phyloP scores from a whole-genome alignment of 495 filamentous ascomycete species.

The Lophiotrema nucula region DNA sequence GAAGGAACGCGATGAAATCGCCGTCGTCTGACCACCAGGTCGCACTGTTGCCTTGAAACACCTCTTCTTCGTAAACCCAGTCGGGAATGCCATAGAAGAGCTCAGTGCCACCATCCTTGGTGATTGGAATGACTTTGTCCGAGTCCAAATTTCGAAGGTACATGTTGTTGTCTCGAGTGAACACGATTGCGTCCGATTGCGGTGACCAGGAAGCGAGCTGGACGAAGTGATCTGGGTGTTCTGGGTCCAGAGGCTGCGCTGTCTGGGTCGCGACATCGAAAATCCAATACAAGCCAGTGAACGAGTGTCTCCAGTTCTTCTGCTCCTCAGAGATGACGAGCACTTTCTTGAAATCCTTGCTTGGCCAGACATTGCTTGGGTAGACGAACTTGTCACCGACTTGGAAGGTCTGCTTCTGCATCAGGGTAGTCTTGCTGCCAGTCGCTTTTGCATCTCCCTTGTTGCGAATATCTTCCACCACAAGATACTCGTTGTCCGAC shows the following conservation, averaged over 20 bases:
- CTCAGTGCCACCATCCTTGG: constrained; percentile 78
- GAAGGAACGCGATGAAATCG: constrained; percentile 81
- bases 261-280: constrained; percentile 84
- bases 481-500: constrained; percentile 63
- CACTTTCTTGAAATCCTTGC: constrained; percentile 78
- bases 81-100: constrained; percentile 97
- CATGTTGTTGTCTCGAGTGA: constrained; percentile 85
- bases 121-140: constrained; percentile 66
- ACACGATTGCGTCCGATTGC: constrained; percentile 76
- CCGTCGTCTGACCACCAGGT: constrained; percentile 95
- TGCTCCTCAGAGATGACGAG: constrained; percentile 67
- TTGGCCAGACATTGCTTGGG: constrained; percentile 67
- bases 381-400: constrained; percentile 52
- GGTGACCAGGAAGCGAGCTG: constrained; percentile 93
- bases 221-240: constrained; percentile 61
- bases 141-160: constrained; percentile 70
- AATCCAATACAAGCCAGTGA: constrained; percentile 82
- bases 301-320: constrained; percentile 88
- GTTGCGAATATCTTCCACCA: constrained; percentile 80
- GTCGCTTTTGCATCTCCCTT: constrained; percentile 42
- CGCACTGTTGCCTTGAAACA: constrained; percentile 74
- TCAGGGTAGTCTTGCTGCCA: constrained; percentile 62
- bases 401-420: constrained; percentile 64
- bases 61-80: constrained; percentile 99
- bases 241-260: constrained; percentile 74